phyloP scores from a whole-genome alignment of 2,329 filamentous ascomycete species.

The Microcyclospora pomicola region DNA sequence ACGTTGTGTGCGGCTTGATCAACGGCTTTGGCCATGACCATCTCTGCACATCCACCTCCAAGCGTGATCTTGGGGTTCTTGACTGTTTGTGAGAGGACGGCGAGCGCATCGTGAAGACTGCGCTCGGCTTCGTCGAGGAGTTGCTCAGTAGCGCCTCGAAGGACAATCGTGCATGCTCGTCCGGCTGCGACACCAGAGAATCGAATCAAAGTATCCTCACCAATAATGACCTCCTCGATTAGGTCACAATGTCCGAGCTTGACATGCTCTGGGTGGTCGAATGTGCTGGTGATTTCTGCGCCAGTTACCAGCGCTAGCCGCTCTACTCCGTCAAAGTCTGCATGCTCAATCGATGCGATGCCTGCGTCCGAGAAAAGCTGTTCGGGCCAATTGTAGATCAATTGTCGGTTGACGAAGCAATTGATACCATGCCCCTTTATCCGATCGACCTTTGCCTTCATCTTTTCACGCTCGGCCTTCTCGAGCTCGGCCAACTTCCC shows the following conservation, averaged over 20 bases:
- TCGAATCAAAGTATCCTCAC: constrained; percentile 92
- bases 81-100: constrained; percentile 91
- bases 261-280: constrained; percentile 94
- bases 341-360: constrained; percentile 97
- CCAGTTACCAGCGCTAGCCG: constrained; percentile 87
- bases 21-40: constrained; percentile 98
- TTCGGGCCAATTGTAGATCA: constrained; percentile 99
- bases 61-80: constrained; percentile 88
- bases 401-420: constrained; percentile 98
- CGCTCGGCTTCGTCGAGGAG: constrained; percentile 93
- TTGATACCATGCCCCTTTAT: constrained; percentile 99
- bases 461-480: constrained; percentile 97
- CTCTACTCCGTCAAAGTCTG: constrained; percentile 97
- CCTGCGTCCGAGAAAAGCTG: constrained; percentile 96
- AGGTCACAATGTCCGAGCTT: constrained; percentile 90
- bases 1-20: constrained; percentile 86
- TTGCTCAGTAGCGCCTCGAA: constrained; percentile 92
- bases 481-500: constrained; percentile 96
- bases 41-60: constrained; percentile 91
- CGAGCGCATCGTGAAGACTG: constrained; percentile 87
- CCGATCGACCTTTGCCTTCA: constrained; percentile 97
- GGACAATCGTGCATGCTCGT: constrained; percentile 88
- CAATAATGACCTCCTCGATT: constrained; percentile 97
- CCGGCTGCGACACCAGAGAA: constrained; percentile 94
- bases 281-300: constrained; percentile 93